phyloP scores from a whole-genome alignment of 495 filamentous ascomycete species.

The Podospora appendiculata region DNA sequence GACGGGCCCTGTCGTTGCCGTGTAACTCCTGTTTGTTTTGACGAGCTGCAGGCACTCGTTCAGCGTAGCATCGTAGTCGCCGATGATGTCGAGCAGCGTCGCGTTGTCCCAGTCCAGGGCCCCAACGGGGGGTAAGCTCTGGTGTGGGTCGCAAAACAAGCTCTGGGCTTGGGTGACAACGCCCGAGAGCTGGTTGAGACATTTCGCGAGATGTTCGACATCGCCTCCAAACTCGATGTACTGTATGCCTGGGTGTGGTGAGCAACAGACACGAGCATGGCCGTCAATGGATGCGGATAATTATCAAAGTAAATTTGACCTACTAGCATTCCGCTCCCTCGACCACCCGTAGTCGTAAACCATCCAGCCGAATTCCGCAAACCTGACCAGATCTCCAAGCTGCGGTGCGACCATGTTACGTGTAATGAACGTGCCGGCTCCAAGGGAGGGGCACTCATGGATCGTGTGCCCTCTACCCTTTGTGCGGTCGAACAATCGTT shows the following conservation, averaged over 20 bases:
- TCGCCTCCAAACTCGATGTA: slow-evolving; percentile 5
- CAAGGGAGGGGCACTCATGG: too few relatives aligned
- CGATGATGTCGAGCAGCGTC: slow-evolving; percentile 3
- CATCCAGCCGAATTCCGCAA: slow-evolving; percentile 2
- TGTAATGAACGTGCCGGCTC: too few relatives aligned
- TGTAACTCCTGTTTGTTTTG: slow-evolving; percentile 2
- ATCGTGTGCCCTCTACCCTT: too few relatives aligned
- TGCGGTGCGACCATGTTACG: neutral
- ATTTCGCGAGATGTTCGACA: slow-evolving; percentile 2
- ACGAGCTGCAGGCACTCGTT: slow-evolving; percentile 2
- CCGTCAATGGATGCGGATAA: neutral
- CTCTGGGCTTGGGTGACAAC: neutral
- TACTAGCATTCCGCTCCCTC: neutral
- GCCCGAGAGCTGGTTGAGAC: neutral
- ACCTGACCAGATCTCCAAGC: slow-evolving; percentile 2
- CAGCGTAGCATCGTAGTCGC: slow-evolving; percentile 2
- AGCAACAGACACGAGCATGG: neutral
- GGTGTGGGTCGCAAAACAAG: neutral
- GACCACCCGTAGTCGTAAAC: slow-evolving; percentile 3
- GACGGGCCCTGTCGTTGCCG: neutral
- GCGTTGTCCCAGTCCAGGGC: neutral
- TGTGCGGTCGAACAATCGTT: too few relatives aligned
- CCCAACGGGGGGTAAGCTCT: neutral
- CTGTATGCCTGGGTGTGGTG: neutral
- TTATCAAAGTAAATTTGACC: neutral